Evolutionary conservation across 345 rosid genomes (phyloP), one percentile per base, ranked within the genome.

Genomic region (Hibiscus mutabilis): DNA sequence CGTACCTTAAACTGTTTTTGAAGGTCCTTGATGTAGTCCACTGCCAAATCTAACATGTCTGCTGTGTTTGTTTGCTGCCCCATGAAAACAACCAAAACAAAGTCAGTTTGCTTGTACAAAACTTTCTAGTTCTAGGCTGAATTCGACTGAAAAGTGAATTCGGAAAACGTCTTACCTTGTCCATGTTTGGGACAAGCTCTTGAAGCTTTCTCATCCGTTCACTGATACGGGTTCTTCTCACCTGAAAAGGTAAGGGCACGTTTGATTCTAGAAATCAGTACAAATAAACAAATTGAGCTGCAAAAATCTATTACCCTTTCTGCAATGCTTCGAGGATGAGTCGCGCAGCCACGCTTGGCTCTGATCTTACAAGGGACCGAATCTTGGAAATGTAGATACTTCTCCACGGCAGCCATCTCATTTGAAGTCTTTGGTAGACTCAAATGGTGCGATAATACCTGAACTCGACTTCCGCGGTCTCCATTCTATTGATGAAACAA

Each of bases 301-400:
- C 42, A 60, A 29, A 61, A 16, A 61, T 31, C 13, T 3, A 49
- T 72, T 87, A 95, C 99, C 86, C 99, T 79, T 79, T 95, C 99
- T 13, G 99, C 99, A 15, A 95, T 90, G 80, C 99, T 95, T 78
- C 99, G 87, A 80, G 99, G 99, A 83, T 95, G 99, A 74, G 99
- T 95, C 35, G 99, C 99, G 33, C 93, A 92, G n/a, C 99, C 99
- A 19, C 99, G 92, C 83, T 95, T 95, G 21, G 99, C 99, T 80
- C 99, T 79, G 55, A 87, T 80, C 77, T 92, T 95, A 81, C 97
- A 95, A 59, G 99, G 99, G 75, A 90, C 96, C 14, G 98, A 86
- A 74, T 90, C 99, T 81, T 89, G 99, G 24, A 86, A 82, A 37
- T 84, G 89, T 61, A 88, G 79, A 68, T 81, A 84, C 75, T 86